These are phyloP conservation scores for Phytophthora tentaculata DNA, from an alignment of 352 stramenopile genomes.

Conservation along the genomic window DNA sequence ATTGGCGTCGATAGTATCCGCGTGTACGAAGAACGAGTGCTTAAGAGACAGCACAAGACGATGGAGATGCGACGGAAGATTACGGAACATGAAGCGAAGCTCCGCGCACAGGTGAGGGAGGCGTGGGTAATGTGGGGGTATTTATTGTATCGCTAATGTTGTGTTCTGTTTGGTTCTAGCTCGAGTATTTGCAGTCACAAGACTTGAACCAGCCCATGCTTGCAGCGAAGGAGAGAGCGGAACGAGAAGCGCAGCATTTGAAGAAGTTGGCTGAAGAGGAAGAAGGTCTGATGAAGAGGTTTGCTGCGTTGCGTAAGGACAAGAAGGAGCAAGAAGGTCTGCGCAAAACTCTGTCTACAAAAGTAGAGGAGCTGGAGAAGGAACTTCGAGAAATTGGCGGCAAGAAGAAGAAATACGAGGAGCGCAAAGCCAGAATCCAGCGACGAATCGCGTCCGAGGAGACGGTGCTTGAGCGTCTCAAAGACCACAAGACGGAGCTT, in stretches of 20 bases:
- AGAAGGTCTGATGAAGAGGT: slow-evolving; percentile 44
- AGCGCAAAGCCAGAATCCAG: slow-evolving; percentile 69
- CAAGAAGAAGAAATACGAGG: slow-evolving; percentile 72
- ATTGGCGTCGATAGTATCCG: slow-evolving; percentile 86
- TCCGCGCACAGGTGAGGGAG: slow-evolving; percentile 73
- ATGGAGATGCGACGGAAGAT: slow-evolving; percentile 77
- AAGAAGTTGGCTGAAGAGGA: slow-evolving; percentile 67
- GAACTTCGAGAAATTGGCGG: slow-evolving; percentile 68
- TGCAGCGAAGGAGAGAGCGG: slow-evolving; percentile 50
- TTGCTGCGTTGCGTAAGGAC: slow-evolving; percentile 72
- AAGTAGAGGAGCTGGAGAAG: slow-evolving; percentile 62
- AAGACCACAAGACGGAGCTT: slow-evolving; percentile 95
- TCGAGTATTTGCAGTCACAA: slow-evolving; percentile 70
- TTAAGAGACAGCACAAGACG: slow-evolving; percentile 84
- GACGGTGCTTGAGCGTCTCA: slow-evolving; percentile 90
- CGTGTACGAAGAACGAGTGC: slow-evolving; percentile 94
- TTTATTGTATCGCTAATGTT: slow-evolving; percentile 11
- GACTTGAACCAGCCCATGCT: slow-evolving; percentile 64
- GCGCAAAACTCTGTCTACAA: slow-evolving; percentile 38
- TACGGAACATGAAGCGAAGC: slow-evolving; percentile 82
- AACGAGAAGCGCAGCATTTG: slow-evolving; percentile 55
- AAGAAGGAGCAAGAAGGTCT: slow-evolving; percentile 66
- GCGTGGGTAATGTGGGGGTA: neutral
- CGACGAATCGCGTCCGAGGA: slow-evolving; percentile 92
- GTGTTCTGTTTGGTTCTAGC: slow-evolving; percentile 32